phyloP scores from a whole-genome alignment of 148 eudicot species.

The Diospyros lotus region DNA sequence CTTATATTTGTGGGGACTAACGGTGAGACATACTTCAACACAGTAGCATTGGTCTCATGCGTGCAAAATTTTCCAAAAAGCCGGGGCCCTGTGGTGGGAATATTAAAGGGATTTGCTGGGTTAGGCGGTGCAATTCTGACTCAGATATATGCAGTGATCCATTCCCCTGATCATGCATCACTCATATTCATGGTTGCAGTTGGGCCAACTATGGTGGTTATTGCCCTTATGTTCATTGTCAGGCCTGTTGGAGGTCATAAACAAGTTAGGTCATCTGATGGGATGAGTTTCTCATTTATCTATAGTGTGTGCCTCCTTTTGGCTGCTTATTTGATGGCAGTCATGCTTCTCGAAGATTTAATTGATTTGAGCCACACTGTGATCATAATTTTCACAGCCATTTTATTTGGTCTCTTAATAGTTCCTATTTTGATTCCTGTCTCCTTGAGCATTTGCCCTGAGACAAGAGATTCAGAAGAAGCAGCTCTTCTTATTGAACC shows the following conservation, averaged over 20 bases:
- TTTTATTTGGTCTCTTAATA: constrained; percentile 51
- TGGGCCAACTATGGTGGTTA: constrained; percentile 77
- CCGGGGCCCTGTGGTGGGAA: constrained; percentile 89
- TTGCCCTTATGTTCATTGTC: constrained; percentile 73
- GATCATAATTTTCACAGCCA: constrained; percentile 47
- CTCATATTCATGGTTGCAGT: constrained; percentile 90
- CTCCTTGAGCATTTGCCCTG: constrained; percentile 35
- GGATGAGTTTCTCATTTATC: constrained; percentile 53
- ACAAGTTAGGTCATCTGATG: constrained; percentile 65
- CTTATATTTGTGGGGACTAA: constrained; percentile 80
- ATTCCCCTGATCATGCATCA: constrained; percentile 77
- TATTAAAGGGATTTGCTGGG: constrained; percentile 90
- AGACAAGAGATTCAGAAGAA: constrained; percentile 38
- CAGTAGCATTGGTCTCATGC: constrained; percentile 76
- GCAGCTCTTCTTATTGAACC: constrained; percentile 49
- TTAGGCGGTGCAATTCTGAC: constrained; percentile 80
- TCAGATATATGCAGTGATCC: constrained; percentile 62
- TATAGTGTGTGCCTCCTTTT: constrained; percentile 72
- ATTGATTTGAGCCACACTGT: constrained; percentile 51
- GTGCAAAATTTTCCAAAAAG: constrained; percentile 92
- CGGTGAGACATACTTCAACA: constrained; percentile 89
- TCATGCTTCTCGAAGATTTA: constrained; percentile 83
- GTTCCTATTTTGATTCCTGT: constrained; percentile 62
- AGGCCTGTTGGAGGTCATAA: constrained; percentile 86
- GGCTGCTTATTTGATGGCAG: constrained; percentile 88